phyloP scores from a whole-genome alignment of 73 alveolate genomes.

The Stentor roeselii region DNA sequence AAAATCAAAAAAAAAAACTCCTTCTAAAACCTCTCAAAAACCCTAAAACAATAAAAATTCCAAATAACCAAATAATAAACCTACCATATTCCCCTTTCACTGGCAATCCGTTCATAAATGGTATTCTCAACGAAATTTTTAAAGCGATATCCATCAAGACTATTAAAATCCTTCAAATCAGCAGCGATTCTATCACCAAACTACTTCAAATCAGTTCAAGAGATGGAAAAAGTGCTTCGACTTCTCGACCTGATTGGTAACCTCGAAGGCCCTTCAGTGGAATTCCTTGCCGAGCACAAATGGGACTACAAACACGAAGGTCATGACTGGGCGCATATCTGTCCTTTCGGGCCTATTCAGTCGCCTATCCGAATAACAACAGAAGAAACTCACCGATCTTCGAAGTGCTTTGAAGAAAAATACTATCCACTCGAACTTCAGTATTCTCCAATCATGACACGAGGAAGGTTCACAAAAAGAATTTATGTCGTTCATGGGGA shows the following conservation, averaged over 20 bases:
- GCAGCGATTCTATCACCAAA: background rate
- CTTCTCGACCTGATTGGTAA: background rate
- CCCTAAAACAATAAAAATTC: no score
- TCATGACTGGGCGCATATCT: background rate
- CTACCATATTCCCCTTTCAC: background rate
- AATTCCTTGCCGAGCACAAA: background rate
- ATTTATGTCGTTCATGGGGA: background rate
- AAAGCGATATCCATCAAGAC: background rate
- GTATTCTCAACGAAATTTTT: background rate
- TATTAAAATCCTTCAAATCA: background rate
- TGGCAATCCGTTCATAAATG: background rate
- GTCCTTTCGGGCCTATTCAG: background rate
- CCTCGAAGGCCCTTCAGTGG: background rate
- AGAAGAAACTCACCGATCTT: background rate
- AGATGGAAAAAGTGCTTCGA: background rate
- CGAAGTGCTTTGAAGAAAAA: background rate
- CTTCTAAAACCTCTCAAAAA: no score
- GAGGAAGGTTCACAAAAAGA: background rate
- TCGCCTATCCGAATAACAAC: background rate
- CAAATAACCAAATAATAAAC: no score
- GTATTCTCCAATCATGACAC: background rate
- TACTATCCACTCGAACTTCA: background rate
- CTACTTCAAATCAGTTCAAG: background rate
- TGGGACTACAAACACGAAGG: conserved; percentile 7
- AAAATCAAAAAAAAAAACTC: no score